These are phyloP conservation scores for Cyamopsis tetragonoloba DNA, from an alignment of 306 rosid genomes.

Conservation along the genomic window DNA sequence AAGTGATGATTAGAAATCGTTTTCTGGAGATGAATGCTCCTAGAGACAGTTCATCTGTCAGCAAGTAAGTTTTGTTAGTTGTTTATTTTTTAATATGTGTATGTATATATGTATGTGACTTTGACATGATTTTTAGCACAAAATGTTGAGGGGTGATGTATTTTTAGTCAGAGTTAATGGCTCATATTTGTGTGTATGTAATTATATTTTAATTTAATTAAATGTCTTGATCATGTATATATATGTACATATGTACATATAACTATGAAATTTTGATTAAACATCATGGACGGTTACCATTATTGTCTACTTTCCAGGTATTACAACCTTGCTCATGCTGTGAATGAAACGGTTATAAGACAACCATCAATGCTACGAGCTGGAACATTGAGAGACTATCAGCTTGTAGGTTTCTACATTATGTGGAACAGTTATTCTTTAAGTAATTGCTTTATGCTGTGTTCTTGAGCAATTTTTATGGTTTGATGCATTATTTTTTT, in stretches of 20 bases:
- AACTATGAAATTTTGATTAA: constrained; percentile 2
- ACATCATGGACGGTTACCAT: background rate
- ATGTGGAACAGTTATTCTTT: constrained; percentile 18
- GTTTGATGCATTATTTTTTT: constrained; percentile 22
- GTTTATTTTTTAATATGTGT: constrained; percentile 1
- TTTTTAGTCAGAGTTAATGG: background rate
- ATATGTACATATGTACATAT: constrained; percentile 4
- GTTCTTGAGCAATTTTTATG: constrained; percentile 1
- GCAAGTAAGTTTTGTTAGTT: constrained; percentile 58
- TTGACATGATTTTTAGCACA: background rate
- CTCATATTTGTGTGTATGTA: background rate
- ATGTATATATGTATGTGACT: constrained; percentile 6
- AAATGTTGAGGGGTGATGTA: background rate
- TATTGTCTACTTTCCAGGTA: constrained; percentile 56
- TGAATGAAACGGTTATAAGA: constrained; percentile 71
- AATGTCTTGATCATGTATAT: constrained; percentile 6
- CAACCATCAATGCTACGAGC: constrained; percentile 94
- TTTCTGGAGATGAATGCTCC: constrained; percentile 98
- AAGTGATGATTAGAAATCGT: constrained; percentile 88
- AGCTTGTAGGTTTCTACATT: constrained; percentile 75
- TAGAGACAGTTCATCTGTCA: constrained; percentile 79
- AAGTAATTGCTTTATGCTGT: background rate
- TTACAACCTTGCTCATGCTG: constrained; percentile 97
- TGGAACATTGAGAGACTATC: constrained; percentile 99
- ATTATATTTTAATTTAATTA: background rate